These are phyloP conservation scores for Cryptococcus hybrid DNA, from an alignment of 1,284 basidiomycete genomes.

Conservation along the genomic window DNA sequence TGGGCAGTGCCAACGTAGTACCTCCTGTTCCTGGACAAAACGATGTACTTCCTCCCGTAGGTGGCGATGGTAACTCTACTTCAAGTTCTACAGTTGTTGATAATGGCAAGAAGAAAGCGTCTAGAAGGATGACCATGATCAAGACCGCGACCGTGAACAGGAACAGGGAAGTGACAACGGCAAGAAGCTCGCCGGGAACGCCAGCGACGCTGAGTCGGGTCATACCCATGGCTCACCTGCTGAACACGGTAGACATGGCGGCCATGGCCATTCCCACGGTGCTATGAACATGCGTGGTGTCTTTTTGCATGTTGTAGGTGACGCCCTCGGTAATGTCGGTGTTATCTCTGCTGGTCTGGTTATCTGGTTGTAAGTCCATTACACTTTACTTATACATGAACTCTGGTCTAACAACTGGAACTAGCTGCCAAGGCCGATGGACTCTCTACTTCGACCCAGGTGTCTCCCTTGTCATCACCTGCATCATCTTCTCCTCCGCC, in stretches of 20 bases:
- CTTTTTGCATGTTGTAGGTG: constrained; percentile 91
- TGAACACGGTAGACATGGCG: constrained; percentile 24
- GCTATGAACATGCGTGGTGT: constrained; percentile 99
- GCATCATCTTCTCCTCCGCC: constrained; percentile 95
- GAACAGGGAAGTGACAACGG: constrained; percentile 29
- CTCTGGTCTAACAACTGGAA: background rate
- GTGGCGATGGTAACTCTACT: background rate
- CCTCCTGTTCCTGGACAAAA: constrained; percentile 29
- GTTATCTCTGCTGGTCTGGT: constrained; percentile 93
- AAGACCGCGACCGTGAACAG: constrained; percentile 24
- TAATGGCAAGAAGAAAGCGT: background rate
- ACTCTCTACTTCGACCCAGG: constrained; percentile 92
- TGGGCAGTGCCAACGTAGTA: constrained; percentile 11
- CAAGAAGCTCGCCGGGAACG: constrained; percentile 20
- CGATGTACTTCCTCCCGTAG: constrained; percentile 27
- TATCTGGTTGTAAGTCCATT: constrained; percentile 67
- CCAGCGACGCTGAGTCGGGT: constrained; percentile 21
- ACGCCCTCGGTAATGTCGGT: constrained; percentile 96
- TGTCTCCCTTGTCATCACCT: constrained; percentile 91
- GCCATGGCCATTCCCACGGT: constrained; percentile 60
- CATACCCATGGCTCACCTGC: constrained; percentile 22
- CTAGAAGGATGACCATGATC: constrained; percentile 15
- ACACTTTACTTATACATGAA: background rate
- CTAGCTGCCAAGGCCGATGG: constrained; percentile 45
- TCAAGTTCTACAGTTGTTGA: constrained; percentile 16